Base-by-base conservation (phyloP, 257 asterid genomes). In the Solanum bulbocastanum region DNA sequence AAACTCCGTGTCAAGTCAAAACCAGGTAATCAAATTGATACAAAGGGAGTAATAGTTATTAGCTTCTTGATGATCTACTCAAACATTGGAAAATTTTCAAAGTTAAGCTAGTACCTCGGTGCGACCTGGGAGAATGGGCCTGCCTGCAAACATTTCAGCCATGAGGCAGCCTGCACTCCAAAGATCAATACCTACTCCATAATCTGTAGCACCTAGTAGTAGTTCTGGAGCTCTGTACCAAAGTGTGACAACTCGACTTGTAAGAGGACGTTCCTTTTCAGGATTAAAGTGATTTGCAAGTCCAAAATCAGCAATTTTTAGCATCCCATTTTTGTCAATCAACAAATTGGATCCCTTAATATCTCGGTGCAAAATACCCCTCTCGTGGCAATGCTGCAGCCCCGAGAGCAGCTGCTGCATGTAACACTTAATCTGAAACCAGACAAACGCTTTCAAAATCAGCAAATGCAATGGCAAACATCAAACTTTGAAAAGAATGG, bases 91-190 rank as follows among this genome's bases (percentile, higher is more conserved):
- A 84, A 16, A n/a, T 8, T 6, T 27, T 37, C 25, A 25, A 66
- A 39, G 37, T 44, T 39, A 85, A 33, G 32, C 39, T 65, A 39
- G 83, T 90, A 96, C 99, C 99, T 96, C 99, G 1, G 98, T 94
- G 66, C 98, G 89, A 30, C 95, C 98, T 33, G 99, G 97, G 92
- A 96, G 75, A 81, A 96, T 93, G 7, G 98, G 96, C 92, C 94
- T 90, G 56, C 98, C 97, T 0, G 91, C 93, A 56, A 93, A 93
- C 98, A 96, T 95, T 93, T 96, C 99, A 5, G 98, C 98, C 95
- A 96, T 87, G 83, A 96, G 96, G 87, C 99, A 96, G 6, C 99
- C 99, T 2, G 89, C 98, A 46, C 99, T 96, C 99, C 98, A 96
- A 25, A 96, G 94, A 92, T 96, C 99, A 56, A 94, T 93, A 1